Conservation (phyloP, 202 grass and related monocot genomes). For the Eragrostis tef region DNA sequence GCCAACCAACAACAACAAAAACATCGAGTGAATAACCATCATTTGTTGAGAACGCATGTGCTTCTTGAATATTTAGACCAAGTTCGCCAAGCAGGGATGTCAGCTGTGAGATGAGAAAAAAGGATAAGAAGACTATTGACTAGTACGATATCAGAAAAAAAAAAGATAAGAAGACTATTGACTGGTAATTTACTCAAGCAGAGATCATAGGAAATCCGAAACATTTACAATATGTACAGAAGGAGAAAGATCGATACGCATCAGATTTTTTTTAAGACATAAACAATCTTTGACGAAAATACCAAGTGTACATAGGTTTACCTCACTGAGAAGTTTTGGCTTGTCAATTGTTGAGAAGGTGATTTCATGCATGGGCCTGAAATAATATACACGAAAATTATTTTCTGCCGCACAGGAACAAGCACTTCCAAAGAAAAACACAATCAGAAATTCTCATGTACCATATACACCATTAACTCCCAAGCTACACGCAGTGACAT, state of each 20-base stretch:
- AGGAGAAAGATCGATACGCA: constrained; percentile 13
- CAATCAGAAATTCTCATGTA: constrained; percentile 32
- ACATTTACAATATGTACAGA: not conserved
- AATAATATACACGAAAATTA: constrained; percentile 50
- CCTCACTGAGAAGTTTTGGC: constrained; percentile 99
- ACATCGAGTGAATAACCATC: constrained; percentile 95
- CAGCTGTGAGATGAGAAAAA: constrained; percentile 59
- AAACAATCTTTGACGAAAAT: constrained; percentile 8
- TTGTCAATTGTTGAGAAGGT: constrained; percentile 94
- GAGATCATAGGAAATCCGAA: constrained; percentile 14
- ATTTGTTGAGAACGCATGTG: constrained; percentile 96
- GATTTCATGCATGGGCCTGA: constrained; percentile 98
- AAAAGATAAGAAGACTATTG: constrained; percentile 12
- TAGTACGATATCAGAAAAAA: constrained; percentile 34
- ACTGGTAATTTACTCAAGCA: constrained; percentile 18
- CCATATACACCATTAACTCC: constrained; percentile 20
- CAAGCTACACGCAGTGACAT: constrained; percentile 5
- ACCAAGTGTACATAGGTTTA: constrained; percentile 45
- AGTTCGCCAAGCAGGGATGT: constrained; percentile 86
- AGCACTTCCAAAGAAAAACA: constrained; percentile 32
- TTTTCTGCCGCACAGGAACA: constrained; percentile 19
- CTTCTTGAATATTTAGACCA: constrained; percentile 97
- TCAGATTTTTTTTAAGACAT: not conserved
- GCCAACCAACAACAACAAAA: constrained; percentile 95
- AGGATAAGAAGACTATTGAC: constrained; percentile 4